Conservation (phyloP, 1,284 basidiomycete genomes). For the Trametes pubescens region DNA sequence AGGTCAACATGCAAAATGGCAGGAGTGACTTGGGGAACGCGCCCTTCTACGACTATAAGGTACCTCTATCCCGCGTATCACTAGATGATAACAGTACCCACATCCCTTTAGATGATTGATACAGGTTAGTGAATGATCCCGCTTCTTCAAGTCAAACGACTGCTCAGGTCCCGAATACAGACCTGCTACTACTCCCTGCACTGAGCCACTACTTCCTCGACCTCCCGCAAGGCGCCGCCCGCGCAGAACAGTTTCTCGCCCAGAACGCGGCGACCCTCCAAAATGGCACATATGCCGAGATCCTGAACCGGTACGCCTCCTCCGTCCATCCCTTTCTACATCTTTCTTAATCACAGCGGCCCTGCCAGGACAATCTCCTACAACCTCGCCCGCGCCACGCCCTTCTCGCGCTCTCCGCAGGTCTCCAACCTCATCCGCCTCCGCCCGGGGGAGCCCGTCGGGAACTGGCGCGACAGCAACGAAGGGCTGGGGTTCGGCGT, state of each 20-base stretch:
- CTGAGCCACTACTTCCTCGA: constrained; percentile 51
- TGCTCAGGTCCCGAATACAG: constrained; percentile 15
- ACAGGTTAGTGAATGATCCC: constrained; percentile 3
- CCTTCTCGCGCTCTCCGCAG: constrained; percentile 45
- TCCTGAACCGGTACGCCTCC: constrained; percentile 44
- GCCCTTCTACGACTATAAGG: constrained; percentile 50
- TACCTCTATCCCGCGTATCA: background rate
- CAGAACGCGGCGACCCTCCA: constrained; percentile 47
- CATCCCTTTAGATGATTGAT: constrained; percentile 22
- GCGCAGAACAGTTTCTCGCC: constrained; percentile 36
- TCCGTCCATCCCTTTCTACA: background rate
- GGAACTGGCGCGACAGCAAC: constrained; percentile 61
- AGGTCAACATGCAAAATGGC: constrained; percentile 48
- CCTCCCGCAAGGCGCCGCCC: constrained; percentile 43
- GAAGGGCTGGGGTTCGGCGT: constrained; percentile 55
- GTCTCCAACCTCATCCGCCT: constrained; percentile 45
- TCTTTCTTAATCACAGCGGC: constrained; percentile 2
- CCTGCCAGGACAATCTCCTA: constrained; percentile 38
- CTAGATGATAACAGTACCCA: background rate
- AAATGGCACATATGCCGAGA: constrained; percentile 47
- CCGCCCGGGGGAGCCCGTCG: constrained; percentile 43
- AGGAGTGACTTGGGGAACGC: constrained; percentile 48
- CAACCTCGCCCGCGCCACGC: constrained; percentile 38
- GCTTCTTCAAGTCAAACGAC: background rate
- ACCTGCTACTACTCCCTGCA: constrained; percentile 52